Percentiles rank a stretch among this genome's conserved stretches.
Conservation (phyloP, 2,329 filamentous ascomycete species). For the Nemania serpens region DNA sequence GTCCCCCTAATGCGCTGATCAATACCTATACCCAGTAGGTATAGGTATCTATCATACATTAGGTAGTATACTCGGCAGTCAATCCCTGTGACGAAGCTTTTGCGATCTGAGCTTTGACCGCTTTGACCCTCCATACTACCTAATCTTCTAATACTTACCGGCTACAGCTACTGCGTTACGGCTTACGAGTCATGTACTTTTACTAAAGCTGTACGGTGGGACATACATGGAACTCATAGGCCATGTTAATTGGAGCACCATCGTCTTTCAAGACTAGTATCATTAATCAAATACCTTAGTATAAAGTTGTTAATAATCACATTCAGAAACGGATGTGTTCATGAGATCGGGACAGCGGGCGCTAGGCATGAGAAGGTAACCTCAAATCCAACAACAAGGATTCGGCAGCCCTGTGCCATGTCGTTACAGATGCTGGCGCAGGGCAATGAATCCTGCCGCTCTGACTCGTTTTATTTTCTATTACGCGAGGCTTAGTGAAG, state of each 20-base stretch:
- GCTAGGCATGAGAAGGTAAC: slow-evolving; percentile 37
- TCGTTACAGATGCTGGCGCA: slow-evolving; percentile 26
- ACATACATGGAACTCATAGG: too few species aligned
- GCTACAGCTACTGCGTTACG: slow-evolving; percentile 6
- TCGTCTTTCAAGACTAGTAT: too few species aligned
- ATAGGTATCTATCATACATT: too few species aligned
- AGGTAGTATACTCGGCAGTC: neutral
- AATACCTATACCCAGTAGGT: neutral
- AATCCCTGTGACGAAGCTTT: slow-evolving; percentile 19
- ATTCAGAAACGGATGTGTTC: slow-evolving; percentile 23
- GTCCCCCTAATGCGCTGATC: slow-evolving; percentile 5
- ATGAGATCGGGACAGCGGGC: slow-evolving; percentile 18
- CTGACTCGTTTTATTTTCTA: slow-evolving; percentile 12
- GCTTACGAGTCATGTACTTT: slow-evolving; percentile 9
- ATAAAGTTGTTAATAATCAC: neutral
- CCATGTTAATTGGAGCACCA: too few species aligned
- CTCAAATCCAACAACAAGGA: slow-evolving; percentile 37
- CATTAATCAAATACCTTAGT: neutral
- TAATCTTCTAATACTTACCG: too few species aligned
- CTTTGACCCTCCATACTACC: too few species aligned
- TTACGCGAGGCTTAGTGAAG: slow-evolving; percentile 19
- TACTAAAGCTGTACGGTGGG: neutral
- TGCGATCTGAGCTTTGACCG: slow-evolving; percentile 8
- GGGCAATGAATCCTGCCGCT: slow-evolving; percentile 26
- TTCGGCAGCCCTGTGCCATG: slow-evolving; percentile 28